Percentiles rank a stretch among this genome's conserved stretches.
phyloP scores from a whole-genome alignment of 768 basidiomycete species.

The Russula foetens region DNA sequence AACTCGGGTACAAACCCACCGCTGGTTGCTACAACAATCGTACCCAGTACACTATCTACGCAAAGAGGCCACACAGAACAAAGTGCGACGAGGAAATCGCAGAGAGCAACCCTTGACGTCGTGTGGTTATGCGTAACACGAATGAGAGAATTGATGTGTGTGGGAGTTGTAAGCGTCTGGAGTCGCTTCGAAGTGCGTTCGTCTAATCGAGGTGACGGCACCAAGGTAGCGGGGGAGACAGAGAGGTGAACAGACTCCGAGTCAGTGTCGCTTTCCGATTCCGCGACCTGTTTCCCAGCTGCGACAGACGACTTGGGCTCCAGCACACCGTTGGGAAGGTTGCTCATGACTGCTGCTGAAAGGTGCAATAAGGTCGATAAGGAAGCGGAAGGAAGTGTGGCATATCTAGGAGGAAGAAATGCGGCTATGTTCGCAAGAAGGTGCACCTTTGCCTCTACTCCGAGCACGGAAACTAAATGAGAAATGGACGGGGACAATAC shows the following conservation, averaged over 20 bases:
- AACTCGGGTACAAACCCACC: constrained; percentile 66
- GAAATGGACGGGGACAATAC: constrained; percentile 26
- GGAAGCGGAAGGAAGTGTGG: constrained; percentile 36
- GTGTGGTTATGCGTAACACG: constrained; percentile 33
- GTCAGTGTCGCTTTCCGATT: constrained; percentile 24
- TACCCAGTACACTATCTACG: constrained; percentile 49
- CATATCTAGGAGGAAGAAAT: constrained; percentile 57
- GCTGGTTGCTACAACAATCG: constrained; percentile 42
- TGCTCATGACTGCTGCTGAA: constrained; percentile 41
- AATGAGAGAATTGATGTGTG: constrained; percentile 52
- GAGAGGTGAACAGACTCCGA: constrained; percentile 29
- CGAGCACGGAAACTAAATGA: constrained; percentile 11
- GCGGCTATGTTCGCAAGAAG: constrained; percentile 65
- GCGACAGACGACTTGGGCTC: constrained; percentile 32
- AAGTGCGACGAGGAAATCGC: constrained; percentile 51
- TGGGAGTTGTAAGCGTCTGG: constrained; percentile 41
- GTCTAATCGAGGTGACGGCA: constrained; percentile 40
- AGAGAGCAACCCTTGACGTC: constrained; percentile 38
- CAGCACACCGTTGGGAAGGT: constrained; percentile 44
- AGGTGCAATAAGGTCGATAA: constrained; percentile 49
- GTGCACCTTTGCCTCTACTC: constrained; percentile 38
- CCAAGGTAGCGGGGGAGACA: constrained; percentile 25
- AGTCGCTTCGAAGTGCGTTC: constrained; percentile 56
- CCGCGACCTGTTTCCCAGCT: constrained; percentile 3
- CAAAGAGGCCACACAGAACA: constrained; percentile 51